Base-by-base conservation (phyloP, 2,329 filamentous ascomycete genomes). In the Fusarium scirpi region DNA sequence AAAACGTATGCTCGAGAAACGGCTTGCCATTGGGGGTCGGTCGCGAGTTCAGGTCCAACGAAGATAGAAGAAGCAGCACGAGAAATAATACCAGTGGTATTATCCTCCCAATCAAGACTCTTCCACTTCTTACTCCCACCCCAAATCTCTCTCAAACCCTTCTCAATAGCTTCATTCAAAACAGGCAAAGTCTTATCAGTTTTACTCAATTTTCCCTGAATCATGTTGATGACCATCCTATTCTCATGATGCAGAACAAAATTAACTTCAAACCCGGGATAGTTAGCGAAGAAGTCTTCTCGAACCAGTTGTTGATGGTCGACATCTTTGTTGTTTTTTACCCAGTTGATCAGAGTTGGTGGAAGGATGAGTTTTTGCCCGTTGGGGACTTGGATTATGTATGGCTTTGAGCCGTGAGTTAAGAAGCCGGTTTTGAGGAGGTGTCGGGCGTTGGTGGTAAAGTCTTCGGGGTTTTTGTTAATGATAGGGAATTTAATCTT, bases 221-320 rank as follows among this genome's bases (percentile, higher is more conserved):
- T 25, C 38, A 59, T 59, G 2, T 56, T 56, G 11, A 59, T 45
- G 3, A 59, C 49, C 38, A 59, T 44, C 1, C 56, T 22, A 2
- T 59, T 45, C 2, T 22, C n/a, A 16, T 59, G 56, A 1, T 59
- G 49, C 4, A 59, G 20, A 11, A 45, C 49, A 27, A 22, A 13
- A 2, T 59, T n/a, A 2, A 10, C 38, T 1, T 59, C 38, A 18
- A 56, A 59, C 0, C 56, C 49, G 1, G 56, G 56, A 6, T 56
- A 56, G 2, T 5, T 27, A 3, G 56, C 56, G 27, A 59, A 59
- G 38, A 56, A 59, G 2, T 56, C 56, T 2, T 59, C 49, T 22
- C 56, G 22, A 0, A 44, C 6, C 0, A 59, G 56, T 13, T 59
- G 56, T 9, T 59, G 29, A 1, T 59, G 49, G 3, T 59, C 49